Conservation (phyloP, 495 filamentous ascomycete species). For the Neurospora intermedia region DNA sequence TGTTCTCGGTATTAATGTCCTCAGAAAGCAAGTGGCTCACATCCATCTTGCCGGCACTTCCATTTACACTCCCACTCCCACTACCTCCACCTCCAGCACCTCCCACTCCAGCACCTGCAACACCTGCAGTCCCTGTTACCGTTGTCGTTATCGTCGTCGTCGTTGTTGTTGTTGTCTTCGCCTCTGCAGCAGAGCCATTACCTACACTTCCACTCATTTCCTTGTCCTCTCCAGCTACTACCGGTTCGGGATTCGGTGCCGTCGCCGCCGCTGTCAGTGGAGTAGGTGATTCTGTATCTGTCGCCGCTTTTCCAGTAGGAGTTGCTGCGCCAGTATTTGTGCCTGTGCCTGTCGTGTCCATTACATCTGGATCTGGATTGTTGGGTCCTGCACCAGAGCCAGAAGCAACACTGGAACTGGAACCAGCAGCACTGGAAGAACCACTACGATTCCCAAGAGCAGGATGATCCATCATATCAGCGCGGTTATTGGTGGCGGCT, state of each 20-base stretch:
- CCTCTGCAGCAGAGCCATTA: background rate
- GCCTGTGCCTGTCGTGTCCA: background rate
- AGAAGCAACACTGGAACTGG: too few species aligned
- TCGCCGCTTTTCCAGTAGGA: background rate
- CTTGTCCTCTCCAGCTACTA: background rate
- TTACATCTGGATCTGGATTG: background rate
- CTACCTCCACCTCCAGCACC: background rate
- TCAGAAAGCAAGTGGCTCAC: conserved; percentile 12
- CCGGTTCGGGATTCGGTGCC: background rate
- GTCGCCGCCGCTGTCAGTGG: background rate
- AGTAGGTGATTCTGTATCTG: background rate
- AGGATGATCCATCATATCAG: background rate
- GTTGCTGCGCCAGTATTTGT: background rate
- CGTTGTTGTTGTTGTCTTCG: background rate
- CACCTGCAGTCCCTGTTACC: background rate
- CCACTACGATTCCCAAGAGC: too few species aligned
- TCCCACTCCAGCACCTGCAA: background rate
- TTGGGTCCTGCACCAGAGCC: too few species aligned
- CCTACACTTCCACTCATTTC: background rate
- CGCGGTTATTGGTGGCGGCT: too few species aligned
- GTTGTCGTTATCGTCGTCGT: background rate
- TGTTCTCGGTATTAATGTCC: background rate
- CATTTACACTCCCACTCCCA: background rate
- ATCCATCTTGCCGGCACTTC: conserved; percentile 13
- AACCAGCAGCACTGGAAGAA: too few species aligned